A percentile compares a stretch with the other conserved stretches of the same genome.
phyloP scores from a whole-genome alignment of 495 filamentous ascomycete genomes.

The Tuber microsphaerosporum region DNA sequence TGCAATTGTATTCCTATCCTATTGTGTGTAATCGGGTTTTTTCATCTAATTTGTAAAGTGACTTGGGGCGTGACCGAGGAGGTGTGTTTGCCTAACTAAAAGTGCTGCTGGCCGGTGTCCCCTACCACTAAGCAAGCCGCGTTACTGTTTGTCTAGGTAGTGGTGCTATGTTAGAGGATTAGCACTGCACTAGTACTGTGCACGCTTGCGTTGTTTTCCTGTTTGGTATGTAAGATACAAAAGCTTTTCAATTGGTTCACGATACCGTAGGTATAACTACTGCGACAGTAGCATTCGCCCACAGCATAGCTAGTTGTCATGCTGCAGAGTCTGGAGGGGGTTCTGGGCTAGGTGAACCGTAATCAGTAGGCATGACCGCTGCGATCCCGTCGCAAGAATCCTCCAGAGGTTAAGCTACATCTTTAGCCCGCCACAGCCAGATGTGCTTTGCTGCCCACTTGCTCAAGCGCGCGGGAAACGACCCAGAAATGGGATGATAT shows the following conservation, averaged over 20 bases:
- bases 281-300: not conserved
- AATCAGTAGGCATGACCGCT: not conserved
- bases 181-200: not conserved
- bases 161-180: not conserved
- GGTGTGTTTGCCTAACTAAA: not conserved
- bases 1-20: not conserved
- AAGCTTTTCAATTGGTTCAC: not conserved
- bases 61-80: not conserved
- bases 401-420: too few species aligned
- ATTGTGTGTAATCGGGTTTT: not conserved
- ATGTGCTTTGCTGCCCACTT: not conserved
- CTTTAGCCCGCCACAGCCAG: too few species aligned
- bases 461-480: not conserved
- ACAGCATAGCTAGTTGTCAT: not conserved
- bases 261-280: not conserved
- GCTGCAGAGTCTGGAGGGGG: not conserved
- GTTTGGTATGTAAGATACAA: not conserved
- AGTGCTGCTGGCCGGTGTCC: too few species aligned
- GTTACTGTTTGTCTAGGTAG: not conserved
- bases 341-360: not conserved
- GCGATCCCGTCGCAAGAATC: not conserved
- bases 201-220: not conserved
- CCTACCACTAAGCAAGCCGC: not conserved
- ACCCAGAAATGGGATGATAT: not conserved
- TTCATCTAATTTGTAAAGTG: not conserved